Evolutionary conservation across 78 protist genomes (phyloP).

Genomic region (Dictyostelium purpureum): DNA sequence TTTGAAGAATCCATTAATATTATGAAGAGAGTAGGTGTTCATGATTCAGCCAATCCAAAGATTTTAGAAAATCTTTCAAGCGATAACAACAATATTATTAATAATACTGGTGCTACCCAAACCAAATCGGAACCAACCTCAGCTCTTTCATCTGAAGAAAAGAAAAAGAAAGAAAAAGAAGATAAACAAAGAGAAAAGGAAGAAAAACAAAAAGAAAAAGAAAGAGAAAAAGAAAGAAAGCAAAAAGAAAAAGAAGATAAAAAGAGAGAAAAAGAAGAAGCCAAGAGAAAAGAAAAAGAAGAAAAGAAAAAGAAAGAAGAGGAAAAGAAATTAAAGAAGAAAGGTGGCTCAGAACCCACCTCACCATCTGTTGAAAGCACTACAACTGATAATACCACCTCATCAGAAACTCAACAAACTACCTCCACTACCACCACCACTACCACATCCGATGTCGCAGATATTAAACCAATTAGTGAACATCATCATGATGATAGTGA

Average conservation of each 20-base stretch:
- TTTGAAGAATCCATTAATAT: slow-evolving; percentile 34
- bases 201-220: slow-evolving; percentile 32
- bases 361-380: not conserved
- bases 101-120: not conserved
- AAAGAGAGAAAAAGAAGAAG: slow-evolving; percentile 31
- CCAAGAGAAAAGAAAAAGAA: not conserved
- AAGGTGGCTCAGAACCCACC: not conserved
- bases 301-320: slow-evolving; percentile 49
- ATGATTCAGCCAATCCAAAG: not conserved
- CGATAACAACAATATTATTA: not conserved
- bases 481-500: not conserved
- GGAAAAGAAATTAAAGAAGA: slow-evolving; percentile 23
- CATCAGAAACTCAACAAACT: not conserved
- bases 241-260: slow-evolving; percentile 45
- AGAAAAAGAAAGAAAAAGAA: slow-evolving; percentile 35
- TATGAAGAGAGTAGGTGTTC: slow-evolving; percentile 55
- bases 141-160: not conserved
- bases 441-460: not conserved
- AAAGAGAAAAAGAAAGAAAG: slow-evolving; percentile 6
- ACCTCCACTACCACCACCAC: slow-evolving; percentile 1
- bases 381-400: not conserved
- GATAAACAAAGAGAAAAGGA: slow-evolving; percentile 56
- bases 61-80: not conserved
- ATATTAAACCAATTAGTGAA: not conserved
- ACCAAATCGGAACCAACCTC: not conserved